Conservation (phyloP, 2,329 filamentous ascomycete genomes). For the Alternaria arbusti region DNA sequence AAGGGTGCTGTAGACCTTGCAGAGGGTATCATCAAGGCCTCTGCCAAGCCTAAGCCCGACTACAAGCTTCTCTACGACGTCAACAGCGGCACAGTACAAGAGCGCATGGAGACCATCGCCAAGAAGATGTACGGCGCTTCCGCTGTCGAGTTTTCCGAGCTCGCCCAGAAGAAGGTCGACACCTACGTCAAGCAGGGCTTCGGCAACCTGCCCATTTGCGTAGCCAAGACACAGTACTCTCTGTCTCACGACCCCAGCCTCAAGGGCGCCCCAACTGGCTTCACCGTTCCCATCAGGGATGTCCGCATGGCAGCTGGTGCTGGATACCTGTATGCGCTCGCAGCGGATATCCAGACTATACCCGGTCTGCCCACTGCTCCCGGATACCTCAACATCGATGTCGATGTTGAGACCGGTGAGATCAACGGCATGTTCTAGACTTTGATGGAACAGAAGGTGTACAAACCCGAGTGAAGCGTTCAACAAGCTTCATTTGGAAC, state of each 20-base stretch:
- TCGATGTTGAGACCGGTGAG: conserved; percentile 60
- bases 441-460: neutral
- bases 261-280: conserved; percentile 94
- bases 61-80: conserved; percentile 87
- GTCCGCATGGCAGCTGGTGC: conserved; percentile 93
- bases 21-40: conserved; percentile 81
- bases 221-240: conserved; percentile 98
- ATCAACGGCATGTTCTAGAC: conserved; percentile 79
- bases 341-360: conserved; percentile 98
- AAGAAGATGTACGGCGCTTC: conserved; percentile 93
- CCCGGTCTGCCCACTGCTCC: conserved; percentile 93
- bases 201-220: conserved; percentile 90
- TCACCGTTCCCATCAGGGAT: conserved; percentile 92
- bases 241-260: conserved; percentile 90
- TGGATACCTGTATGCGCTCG: conserved; percentile 81
- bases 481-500: conserved; percentile 7
- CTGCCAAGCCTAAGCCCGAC: conserved; percentile 75
- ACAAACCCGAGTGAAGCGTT: neutral
- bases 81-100: conserved; percentile 73
- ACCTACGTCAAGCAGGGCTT: conserved; percentile 93
- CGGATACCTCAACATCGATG: conserved; percentile 92
- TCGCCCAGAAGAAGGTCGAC: conserved; percentile 95
- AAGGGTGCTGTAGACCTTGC: conserved; percentile 88
- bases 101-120: conserved; percentile 89
- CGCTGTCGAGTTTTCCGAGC: conserved; percentile 88